Percentiles rank a stretch among this genome's conserved stretches.
phyloP scores from a whole-genome alignment of 1,139 yeast genomes.

The Scheffersomyces illinoinensis region DNA sequence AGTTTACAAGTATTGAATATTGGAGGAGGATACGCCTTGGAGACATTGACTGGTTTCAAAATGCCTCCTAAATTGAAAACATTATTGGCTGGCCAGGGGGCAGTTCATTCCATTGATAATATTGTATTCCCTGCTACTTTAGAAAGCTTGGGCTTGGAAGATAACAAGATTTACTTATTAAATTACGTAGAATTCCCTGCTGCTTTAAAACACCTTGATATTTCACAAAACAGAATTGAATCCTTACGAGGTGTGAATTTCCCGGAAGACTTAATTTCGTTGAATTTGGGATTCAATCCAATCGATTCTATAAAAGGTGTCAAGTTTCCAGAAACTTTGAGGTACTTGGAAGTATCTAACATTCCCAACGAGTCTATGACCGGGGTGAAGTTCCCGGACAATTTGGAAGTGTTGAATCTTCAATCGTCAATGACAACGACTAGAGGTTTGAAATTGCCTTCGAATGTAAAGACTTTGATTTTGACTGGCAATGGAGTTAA shows the following conservation, averaged over 20 bases:
- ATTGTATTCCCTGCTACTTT: conserved; percentile 35
- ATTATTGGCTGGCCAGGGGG: conserved; percentile 37
- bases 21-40: conserved; percentile 44
- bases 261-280: conserved; percentile 31
- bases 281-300: conserved; percentile 42
- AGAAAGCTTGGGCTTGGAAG: conserved; percentile 34
- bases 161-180: conserved; percentile 43
- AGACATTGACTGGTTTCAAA: conserved; percentile 43
- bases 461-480: conserved; percentile 29
- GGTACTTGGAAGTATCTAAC: conserved; percentile 40
- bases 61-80: conserved; percentile 36
- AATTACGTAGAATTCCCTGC: conserved; percentile 43
- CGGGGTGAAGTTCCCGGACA: conserved; percentile 48
- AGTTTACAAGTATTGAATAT: conserved; percentile 39
- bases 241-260: conserved; percentile 40
- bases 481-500: conserved; percentile 47
- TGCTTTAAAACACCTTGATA: conserved; percentile 30
- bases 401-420: conserved; percentile 35
- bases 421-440: conserved; percentile 51
- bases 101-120: conserved; percentile 38
- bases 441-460: conserved; percentile 45
- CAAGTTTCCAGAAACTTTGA: conserved; percentile 40
- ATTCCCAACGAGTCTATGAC: conserved; percentile 52
- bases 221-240: conserved; percentile 46
- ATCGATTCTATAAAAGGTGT: conserved; percentile 46